Evolutionary conservation across 2,329 filamentous ascomycete genomes (phyloP).

Genomic region (Rhynchosporium agropyri): DNA sequence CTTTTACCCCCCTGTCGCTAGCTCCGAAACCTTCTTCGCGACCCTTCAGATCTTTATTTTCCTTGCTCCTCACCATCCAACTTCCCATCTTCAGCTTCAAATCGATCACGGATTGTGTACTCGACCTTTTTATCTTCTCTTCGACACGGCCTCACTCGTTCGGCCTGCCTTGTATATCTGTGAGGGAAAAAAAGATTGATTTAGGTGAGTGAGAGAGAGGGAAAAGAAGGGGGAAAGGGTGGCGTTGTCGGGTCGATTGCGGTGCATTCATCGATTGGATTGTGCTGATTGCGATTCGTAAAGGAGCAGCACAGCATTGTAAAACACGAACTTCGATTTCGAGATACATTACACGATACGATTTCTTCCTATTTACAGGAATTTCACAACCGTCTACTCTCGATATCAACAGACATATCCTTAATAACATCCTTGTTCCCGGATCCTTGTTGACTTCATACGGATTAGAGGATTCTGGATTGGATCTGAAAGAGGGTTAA

Average conservation of each 20-base stretch:
- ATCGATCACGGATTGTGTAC: background rate
- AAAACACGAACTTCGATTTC: slow-evolving; percentile 18
- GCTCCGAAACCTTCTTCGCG: slow-evolving; percentile 6
- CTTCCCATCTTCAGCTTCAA: background rate
- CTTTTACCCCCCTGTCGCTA: slow-evolving; percentile 3
- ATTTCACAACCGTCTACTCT: background rate
- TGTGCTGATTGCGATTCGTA: slow-evolving; percentile 20
- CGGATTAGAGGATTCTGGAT: background rate
- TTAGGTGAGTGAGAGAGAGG: slow-evolving; percentile 13
- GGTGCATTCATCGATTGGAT: background rate
- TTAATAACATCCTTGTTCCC: background rate
- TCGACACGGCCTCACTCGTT: slow-evolving; percentile 35
- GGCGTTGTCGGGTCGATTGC: slow-evolving; percentile 26
- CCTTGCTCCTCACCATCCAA: slow-evolving; percentile 7
- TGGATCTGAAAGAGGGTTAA: slow-evolving; percentile 29
- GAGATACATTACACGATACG: background rate
- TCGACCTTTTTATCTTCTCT: background rate
- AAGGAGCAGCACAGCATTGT: slow-evolving; percentile 17
- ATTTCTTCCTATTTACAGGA: background rate
- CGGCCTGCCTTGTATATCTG: slow-evolving; percentile 21
- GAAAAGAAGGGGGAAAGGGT: background rate
- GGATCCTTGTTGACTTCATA: slow-evolving; percentile 1
- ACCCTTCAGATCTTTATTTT: background rate
- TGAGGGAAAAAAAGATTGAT: slow-evolving; percentile 9
- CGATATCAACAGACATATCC: background rate